Conservation (phyloP, 2,329 filamentous ascomycete genomes). For the Aureobasidium sp. region DNA sequence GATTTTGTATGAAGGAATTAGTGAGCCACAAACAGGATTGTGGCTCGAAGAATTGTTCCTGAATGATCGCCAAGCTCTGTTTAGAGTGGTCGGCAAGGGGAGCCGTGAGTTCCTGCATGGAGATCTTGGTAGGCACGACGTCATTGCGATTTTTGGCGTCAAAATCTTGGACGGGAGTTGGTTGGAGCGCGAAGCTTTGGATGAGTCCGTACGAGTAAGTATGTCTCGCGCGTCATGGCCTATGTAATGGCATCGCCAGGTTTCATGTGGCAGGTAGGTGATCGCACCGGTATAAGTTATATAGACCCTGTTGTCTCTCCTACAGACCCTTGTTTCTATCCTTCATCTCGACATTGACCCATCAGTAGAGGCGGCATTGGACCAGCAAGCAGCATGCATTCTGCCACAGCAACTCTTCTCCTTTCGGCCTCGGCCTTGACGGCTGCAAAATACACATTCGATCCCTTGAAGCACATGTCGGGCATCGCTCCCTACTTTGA, state of each 20-base stretch:
- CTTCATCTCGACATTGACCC: not conserved
- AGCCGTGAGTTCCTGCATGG: conserved; percentile 7
- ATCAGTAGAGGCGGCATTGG: not conserved
- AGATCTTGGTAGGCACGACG: not conserved
- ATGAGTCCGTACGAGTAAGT: not conserved
- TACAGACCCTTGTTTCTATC: not conserved
- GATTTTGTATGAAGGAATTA: not conserved
- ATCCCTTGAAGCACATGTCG: conserved; percentile 43
- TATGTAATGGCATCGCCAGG: not conserved
- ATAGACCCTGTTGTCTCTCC: not conserved
- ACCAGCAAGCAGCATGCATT: not conserved
- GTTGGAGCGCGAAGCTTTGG: not conserved
- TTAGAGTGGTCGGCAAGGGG: not conserved
- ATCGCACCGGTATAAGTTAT: not conserved
- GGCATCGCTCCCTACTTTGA: conserved; percentile 47
- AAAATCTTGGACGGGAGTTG: not conserved
- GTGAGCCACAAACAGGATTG: not conserved
- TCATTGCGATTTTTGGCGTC: not conserved
- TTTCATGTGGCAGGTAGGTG: not conserved
- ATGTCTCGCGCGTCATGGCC: not conserved
- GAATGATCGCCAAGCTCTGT: not conserved
- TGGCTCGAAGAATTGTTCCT: not conserved
- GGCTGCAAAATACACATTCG: conserved; percentile 33
- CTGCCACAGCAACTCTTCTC: conserved; percentile 1
- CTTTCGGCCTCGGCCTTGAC: conserved; percentile 13